Percentiles rank a stretch among this genome's conserved stretches.
phyloP scores from a whole-genome alignment of 345 rosid genomes.

The Eucalyptus erythrocorys region DNA sequence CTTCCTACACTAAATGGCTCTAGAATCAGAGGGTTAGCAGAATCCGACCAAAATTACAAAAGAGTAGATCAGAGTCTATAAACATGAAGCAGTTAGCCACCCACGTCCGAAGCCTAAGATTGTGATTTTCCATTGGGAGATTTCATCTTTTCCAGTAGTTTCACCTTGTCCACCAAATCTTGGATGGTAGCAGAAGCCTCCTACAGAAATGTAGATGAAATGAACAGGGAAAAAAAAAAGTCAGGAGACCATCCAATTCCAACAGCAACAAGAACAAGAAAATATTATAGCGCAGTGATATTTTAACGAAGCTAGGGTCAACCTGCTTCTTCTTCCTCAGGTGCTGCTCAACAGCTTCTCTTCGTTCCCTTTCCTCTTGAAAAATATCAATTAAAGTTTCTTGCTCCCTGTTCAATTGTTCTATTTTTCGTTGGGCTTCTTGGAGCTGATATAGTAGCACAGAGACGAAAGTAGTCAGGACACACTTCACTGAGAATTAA shows the following conservation, averaged over 20 bases:
- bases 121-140: constrained; percentile 2
- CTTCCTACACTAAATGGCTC: not conserved
- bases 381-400: constrained; percentile 55
- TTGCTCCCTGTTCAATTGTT: constrained; percentile 58
- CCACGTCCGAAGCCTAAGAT: not conserved
- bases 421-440: constrained; percentile 31
- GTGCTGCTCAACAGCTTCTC: constrained; percentile 59
- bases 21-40: not conserved
- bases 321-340: constrained; percentile 71
- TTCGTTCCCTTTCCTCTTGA: constrained; percentile 65
- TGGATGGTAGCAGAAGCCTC: constrained; percentile 64
- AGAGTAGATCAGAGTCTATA: not conserved
- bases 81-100: not conserved
- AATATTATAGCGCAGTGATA: not conserved
- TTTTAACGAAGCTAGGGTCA: not conserved
- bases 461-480: not conserved
- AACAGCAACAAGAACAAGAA: not conserved
- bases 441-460: constrained; percentile 24
- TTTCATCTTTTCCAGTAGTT: constrained; percentile 44
- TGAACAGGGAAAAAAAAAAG: not conserved
- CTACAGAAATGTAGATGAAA: constrained; percentile 11
- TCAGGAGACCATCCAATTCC: not conserved
- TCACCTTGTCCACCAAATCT: constrained; percentile 50
- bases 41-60: not conserved
- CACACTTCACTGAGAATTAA: not conserved